Base-by-base conservation (phyloP, 1,284 basidiomycete species). In the Naganishia albida region DNA sequence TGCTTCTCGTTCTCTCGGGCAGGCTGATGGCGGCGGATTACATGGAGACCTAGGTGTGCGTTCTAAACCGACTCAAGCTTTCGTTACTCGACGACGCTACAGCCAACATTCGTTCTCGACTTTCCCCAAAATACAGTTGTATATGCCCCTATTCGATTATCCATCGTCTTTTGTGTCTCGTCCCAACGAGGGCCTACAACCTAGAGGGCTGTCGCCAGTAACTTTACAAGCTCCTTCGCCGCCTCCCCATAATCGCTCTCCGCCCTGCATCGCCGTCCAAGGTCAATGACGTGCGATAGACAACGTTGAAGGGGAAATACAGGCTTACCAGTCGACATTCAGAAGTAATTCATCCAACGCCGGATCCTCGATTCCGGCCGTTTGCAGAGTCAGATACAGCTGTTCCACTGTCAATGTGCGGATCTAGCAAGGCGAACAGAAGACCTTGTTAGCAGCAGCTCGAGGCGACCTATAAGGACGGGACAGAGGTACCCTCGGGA, bases 391-490 rank as follows among this genome's bases (percentile, higher is more conserved):
- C 30, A 90, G 79, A 73, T 91, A 95, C 0, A 94, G 74, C 68
- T 88, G 85, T 75, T 95, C 93, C 1, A 90, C 89, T 0, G 89
- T 85, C 65, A 87, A 85, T 7, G 86, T 81, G 54, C 92, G 86
- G 55, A 93, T 82, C 90, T 93, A 72, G n/a, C n/a, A 10, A 23
- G 38, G 7, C 44, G 8, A 30, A 16, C 57, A 57, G 25, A 42
- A 18, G 43, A 68, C 3, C 16, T 46, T 2, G n/a, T 38, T 18
- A 54, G 26, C 25, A 20, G 6, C 16, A 46, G 40, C 42, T 8
- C 10, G 16, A 34, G 16, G 3, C 6, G 1, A 10, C 34, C 34
- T 34, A 10, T 34, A 34, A n/a, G 7, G 10, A 28, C 34, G 25
- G 3, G 26, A 40, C 1, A n/a, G 50, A 57, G 38, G 52, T 46